Conservation (phyloP, 495 filamentous ascomycete species). For the Penicillium pulvis region DNA sequence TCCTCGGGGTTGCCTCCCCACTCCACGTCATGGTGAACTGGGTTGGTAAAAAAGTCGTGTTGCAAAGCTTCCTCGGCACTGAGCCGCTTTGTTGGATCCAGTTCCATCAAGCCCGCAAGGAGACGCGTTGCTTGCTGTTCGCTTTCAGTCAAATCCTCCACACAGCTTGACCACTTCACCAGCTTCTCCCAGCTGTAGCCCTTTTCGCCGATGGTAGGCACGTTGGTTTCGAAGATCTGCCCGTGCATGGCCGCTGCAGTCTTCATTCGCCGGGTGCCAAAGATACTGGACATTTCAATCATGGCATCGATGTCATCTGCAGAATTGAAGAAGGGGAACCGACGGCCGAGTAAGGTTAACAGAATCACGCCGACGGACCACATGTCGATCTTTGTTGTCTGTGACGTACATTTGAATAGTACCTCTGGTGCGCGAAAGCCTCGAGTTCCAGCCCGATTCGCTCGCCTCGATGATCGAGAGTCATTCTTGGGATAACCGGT, state of each 20-base stretch:
- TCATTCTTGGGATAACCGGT: conserved; percentile 84
- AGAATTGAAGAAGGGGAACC: conserved; percentile 98
- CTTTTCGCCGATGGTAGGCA: conserved; percentile 82
- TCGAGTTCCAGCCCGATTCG: conserved; percentile 93
- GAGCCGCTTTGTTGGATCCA: conserved; percentile 58
- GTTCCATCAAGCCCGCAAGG: conserved; percentile 63
- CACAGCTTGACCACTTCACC: conserved; percentile 80
- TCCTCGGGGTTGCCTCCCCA: conserved; percentile 49
- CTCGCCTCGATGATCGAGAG: conserved; percentile 79
- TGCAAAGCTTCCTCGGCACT: conserved; percentile 59
- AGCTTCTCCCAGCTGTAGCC: conserved; percentile 91
- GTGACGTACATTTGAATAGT: conserved; percentile 93
- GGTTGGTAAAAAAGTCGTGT: conserved; percentile 65
- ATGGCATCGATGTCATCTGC: conserved; percentile 95
- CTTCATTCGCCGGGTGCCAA: conserved; percentile 83
- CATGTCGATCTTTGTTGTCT: conserved; percentile 95
- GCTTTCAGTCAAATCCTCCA: conserved; percentile 49
- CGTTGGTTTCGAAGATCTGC: conserved; percentile 82
- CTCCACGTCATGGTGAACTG: conserved; percentile 48
- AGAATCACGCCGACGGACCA: conserved; percentile 97
- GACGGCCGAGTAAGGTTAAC: conserved; percentile 81
- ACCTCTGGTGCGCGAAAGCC: conserved; percentile 97
- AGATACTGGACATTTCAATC: conserved; percentile 95
- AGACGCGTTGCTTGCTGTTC: conserved; percentile 56
- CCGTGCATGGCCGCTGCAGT: conserved; percentile 81